A percentile compares a stretch with the other conserved stretches of the same genome.
phyloP scores from a whole-genome alignment of 805 yeast genomes.

The Lipomyces kockii region DNA sequence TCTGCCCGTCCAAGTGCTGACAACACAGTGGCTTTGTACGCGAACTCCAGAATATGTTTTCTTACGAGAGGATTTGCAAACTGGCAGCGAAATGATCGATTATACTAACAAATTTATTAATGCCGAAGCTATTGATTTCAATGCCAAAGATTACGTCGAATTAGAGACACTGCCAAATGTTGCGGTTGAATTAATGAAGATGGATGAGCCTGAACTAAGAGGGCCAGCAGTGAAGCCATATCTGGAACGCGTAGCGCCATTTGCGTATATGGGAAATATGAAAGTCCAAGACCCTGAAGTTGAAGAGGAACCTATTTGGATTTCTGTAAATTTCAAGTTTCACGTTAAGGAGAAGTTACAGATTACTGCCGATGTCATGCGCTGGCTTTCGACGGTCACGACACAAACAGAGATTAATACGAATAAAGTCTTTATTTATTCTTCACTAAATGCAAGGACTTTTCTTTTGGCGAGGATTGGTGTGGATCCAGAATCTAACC shows the following conservation, averaged over 20 bases:
- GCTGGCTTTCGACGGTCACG: background rate
- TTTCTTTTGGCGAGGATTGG: background rate
- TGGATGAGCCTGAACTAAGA: background rate
- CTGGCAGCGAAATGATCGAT: background rate
- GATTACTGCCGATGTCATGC: background rate
- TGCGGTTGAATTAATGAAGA: background rate
- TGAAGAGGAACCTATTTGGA: background rate
- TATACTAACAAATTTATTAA: background rate
- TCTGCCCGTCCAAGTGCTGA: background rate
- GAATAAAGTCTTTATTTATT: background rate
- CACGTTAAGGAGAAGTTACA: background rate
- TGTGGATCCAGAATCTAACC: background rate
- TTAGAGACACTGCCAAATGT: background rate
- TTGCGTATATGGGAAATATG: slow-evolving; percentile 23
- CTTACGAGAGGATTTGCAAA: background rate
- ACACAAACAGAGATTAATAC: background rate
- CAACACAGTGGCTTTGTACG: background rate
- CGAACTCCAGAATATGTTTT: background rate
- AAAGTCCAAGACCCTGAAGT: background rate
- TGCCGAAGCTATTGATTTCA: background rate
- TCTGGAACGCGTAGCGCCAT: slow-evolving; percentile 22
- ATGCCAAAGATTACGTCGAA: background rate
- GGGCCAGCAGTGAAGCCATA: slow-evolving; percentile 9
- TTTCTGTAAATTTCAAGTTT: background rate
- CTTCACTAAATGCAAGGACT: background rate